A percentile compares a stretch with the other conserved stretches of the same genome.
Conservation (phyloP, 352 stramenopile species). For the Elongisporangium undulatum region DNA sequence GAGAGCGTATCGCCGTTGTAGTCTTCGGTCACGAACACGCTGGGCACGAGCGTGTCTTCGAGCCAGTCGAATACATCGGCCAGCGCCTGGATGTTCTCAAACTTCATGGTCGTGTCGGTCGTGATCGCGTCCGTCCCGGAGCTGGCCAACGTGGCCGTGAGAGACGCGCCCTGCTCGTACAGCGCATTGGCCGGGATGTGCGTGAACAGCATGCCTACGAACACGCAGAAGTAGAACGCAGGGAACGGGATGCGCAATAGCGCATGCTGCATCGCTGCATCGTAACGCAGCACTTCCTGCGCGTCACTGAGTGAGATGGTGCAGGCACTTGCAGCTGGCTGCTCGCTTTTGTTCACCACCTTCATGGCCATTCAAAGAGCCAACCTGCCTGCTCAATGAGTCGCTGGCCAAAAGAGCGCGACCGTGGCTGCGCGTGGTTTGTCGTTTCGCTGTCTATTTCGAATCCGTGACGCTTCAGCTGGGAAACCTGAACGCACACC, state of each 20-base stretch:
- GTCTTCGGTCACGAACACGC: conserved; percentile 40
- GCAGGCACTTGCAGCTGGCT: too few relatives aligned
- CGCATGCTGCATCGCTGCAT: conserved; percentile 25
- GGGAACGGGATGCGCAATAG: conserved; percentile 27
- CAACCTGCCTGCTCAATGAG: too few relatives aligned
- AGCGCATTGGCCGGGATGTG: conserved; percentile 31
- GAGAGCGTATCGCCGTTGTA: conserved; percentile 38
- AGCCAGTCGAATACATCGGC: conserved; percentile 44
- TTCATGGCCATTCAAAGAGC: background rate
- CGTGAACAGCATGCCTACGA: conserved; percentile 41
- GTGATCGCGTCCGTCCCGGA: conserved; percentile 45
- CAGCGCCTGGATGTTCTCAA: conserved; percentile 31
- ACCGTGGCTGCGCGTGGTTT: too few relatives aligned
- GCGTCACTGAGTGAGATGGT: conserved; percentile 18
- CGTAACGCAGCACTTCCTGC: conserved; percentile 25
- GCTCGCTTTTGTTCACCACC: background rate
- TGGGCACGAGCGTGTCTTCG: conserved; percentile 29
- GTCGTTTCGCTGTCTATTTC: too few relatives aligned
- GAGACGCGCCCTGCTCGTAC: conserved; percentile 26
- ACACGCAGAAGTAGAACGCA: conserved; percentile 32
- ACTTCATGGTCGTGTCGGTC: conserved; percentile 36
- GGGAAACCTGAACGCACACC: too few relatives aligned
- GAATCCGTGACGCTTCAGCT: too few relatives aligned
- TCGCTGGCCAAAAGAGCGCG: too few relatives aligned
- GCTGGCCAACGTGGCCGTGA: conserved; percentile 26